Percentiles rank a stretch among this genome's conserved stretches.
Conservation (phyloP, 2,329 filamentous ascomycete species). For the Colletotrichum cordylinicola region DNA sequence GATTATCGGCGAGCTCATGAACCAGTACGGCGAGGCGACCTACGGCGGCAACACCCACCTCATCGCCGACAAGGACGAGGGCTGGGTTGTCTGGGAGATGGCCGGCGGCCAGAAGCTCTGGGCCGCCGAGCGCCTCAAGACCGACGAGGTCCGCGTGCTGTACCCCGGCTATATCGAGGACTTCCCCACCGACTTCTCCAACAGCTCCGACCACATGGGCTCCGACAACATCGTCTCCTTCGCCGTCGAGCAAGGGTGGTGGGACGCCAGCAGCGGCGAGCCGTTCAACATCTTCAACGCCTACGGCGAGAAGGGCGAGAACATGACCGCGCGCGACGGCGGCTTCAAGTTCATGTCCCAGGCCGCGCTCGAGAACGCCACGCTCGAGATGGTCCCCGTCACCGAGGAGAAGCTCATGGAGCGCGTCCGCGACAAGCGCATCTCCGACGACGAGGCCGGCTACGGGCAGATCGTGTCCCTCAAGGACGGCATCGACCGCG, state of each 20-base stretch:
- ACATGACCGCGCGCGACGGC: conserved; percentile 27
- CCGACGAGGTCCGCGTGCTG: conserved; percentile 28
- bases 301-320: conserved; percentile 27
- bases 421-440: conserved; percentile 30
- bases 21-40: conserved; percentile 43
- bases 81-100: conserved; percentile 34
- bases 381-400: conserved; percentile 48
- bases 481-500: conserved; percentile 22
- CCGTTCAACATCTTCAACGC: conserved; percentile 32
- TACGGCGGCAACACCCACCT: conserved; percentile 49
- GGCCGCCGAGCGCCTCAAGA: conserved; percentile 29
- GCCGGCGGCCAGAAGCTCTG: conserved; percentile 30
- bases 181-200: conserved; percentile 28
- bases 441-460: conserved; percentile 31
- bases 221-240: conserved; percentile 31
- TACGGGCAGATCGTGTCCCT: conserved; percentile 33
- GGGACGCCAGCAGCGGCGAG: conserved; percentile 24
- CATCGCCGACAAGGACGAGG: conserved; percentile 38
- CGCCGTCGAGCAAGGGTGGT: conserved; percentile 31
- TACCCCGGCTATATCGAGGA: conserved; percentile 34
- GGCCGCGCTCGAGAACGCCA: conserved; percentile 28
- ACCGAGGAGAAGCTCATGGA: conserved; percentile 53
- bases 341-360: conserved; percentile 37
- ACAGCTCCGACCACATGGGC: conserved; percentile 28
- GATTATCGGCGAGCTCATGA: conserved; percentile 43